These are phyloP conservation scores for Colletotrichum sublineola DNA, from an alignment of 2,329 filamentous ascomycete species.

Conservation along the genomic window DNA sequence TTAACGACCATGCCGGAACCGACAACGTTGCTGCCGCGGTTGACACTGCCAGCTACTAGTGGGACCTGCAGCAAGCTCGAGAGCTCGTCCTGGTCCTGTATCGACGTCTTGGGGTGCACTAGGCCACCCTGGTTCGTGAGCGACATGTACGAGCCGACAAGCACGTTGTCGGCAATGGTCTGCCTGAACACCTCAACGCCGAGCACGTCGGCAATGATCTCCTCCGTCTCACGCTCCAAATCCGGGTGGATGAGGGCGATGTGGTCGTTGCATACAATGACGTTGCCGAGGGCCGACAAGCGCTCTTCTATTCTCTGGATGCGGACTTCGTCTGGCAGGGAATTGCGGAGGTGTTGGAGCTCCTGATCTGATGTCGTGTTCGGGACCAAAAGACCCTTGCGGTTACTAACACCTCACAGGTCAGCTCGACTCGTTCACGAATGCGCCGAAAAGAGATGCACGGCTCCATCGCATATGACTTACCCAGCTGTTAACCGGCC, in stretches of 20 bases:
- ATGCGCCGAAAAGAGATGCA: neutral
- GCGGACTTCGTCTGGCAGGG: slow-evolving; percentile 89
- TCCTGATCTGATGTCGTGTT: slow-evolving; percentile 98
- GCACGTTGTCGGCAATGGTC: slow-evolving; percentile 96
- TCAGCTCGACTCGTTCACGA: slow-evolving; percentile 33
- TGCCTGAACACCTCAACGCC: slow-evolving; percentile 93
- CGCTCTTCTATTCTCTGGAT: slow-evolving; percentile 99
- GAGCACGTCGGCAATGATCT: slow-evolving; percentile 95
- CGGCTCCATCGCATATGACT: slow-evolving; percentile 44
- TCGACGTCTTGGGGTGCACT: slow-evolving; percentile 96
- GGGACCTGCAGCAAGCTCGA: slow-evolving; percentile 94
- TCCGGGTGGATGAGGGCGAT: slow-evolving; percentile 97
- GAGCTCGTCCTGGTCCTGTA: slow-evolving; percentile 98
- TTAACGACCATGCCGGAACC: slow-evolving; percentile 97
- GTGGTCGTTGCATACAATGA: slow-evolving; percentile 96
- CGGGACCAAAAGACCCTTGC: slow-evolving; percentile 94
- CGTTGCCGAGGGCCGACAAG: slow-evolving; percentile 94
- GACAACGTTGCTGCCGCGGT: slow-evolving; percentile 93
- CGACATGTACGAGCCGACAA: slow-evolving; percentile 96
- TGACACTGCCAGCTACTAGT: slow-evolving; percentile 92
- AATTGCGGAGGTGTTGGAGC: slow-evolving; percentile 96
- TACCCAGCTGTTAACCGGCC: slow-evolving; percentile 94
- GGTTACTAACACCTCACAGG: slow-evolving; percentile 72
- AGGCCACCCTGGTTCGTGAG: slow-evolving; percentile 96
- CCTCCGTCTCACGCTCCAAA: slow-evolving; percentile 96